phyloP scores from a whole-genome alignment of 2,329 filamentous ascomycete species.

The Fusarium sp. region DNA sequence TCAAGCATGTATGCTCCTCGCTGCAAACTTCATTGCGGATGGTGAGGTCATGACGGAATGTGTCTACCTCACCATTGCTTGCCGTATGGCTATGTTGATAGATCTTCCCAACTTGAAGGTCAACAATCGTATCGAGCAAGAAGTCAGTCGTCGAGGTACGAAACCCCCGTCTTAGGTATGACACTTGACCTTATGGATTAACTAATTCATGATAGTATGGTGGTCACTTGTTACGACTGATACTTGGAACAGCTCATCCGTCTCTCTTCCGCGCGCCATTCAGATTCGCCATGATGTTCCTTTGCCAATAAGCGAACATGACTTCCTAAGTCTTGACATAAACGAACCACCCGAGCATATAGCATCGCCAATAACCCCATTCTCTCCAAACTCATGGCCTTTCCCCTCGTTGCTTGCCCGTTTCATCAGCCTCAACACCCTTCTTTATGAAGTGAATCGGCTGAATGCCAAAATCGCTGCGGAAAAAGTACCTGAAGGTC shows the following conservation, averaged over 20 bases:
- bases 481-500: neutral
- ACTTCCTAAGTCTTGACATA: neutral
- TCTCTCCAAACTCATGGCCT: neutral
- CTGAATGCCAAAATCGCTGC: neutral
- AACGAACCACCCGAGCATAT: neutral
- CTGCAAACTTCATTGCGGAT: constrained; percentile 4
- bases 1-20: constrained; percentile 10
- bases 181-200: too few species aligned
- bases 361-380: neutral
- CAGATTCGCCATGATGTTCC: neutral
- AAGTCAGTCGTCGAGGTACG: neutral
- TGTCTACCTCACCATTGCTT: constrained; percentile 4
- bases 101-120: constrained; percentile 3
- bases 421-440: neutral
- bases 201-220: neutral
- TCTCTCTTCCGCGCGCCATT: constrained; percentile 4
- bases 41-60: constrained; percentile 6
- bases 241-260: constrained; percentile 11
- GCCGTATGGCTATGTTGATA: constrained; percentile 10
- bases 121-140: neutral
- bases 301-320: neutral
- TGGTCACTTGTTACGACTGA: constrained; percentile 19
- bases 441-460: neutral
- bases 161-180: neutral
- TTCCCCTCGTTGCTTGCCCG: neutral